Conservation (phyloP, 345 rosid species). For the Psidium friedrichsthalianum region DNA sequence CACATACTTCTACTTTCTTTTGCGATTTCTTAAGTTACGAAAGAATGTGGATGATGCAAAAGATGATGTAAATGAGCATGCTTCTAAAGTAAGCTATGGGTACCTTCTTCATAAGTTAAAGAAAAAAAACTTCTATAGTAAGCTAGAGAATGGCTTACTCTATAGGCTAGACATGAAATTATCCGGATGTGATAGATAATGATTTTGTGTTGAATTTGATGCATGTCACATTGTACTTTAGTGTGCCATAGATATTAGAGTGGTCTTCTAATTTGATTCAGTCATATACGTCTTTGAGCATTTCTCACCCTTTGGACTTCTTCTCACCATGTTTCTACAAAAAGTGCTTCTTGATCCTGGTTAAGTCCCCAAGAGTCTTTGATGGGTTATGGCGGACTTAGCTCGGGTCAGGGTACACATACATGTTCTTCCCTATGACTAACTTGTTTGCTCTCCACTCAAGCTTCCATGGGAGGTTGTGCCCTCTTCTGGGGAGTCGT, state of each 20-base stretch:
- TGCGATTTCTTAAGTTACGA: no score
- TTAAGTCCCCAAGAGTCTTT: conserved; percentile 62
- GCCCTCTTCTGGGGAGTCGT: conserved; percentile 69
- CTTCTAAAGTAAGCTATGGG: no score
- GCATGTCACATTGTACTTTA: conserved; percentile 53
- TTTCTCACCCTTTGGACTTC: conserved; percentile 80
- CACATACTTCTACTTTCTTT: no score
- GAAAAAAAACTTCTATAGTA: no score
- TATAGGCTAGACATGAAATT: no score
- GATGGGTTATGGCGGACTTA: conserved; percentile 63
- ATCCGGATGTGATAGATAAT: no score
- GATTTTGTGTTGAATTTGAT: no score
- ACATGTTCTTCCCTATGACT: conserved; percentile 41
- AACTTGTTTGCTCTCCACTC: conserved; percentile 67
- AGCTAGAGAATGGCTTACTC: no score
- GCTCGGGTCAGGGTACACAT: conserved; percentile 49
- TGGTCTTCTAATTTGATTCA: conserved; percentile 87
- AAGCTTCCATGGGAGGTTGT: conserved; percentile 79
- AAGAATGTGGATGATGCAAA: no score
- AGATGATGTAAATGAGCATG: no score
- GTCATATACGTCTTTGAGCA: conserved; percentile 77
- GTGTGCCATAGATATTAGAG: conserved; percentile 80
- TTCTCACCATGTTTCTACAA: conserved; percentile 73
- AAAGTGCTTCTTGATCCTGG: conserved; percentile 68
- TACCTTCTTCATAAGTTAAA: no score